Conservation (phyloP, 208 protist genomes). For the Strigomonas galati region DNA sequence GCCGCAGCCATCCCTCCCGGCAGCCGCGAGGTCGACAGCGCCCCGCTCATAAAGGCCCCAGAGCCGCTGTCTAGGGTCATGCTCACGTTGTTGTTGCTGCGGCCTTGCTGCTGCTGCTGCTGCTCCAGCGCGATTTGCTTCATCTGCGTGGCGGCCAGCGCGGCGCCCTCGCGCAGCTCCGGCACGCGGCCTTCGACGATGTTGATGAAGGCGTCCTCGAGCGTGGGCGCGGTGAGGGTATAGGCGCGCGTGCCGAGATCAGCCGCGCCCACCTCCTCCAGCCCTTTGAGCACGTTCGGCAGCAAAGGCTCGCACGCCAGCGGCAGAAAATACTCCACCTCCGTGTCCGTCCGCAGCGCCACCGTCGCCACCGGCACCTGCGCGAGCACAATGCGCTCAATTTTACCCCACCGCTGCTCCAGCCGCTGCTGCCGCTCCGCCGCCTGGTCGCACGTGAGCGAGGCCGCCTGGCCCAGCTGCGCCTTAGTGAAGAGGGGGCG, state of each 20-base stretch:
- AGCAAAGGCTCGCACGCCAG: conserved; percentile 38
- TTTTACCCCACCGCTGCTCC: background rate
- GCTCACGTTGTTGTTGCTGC: too few species aligned
- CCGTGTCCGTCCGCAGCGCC: conserved; percentile 30
- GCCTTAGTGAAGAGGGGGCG: background rate
- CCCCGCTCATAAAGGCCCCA: too few species aligned
- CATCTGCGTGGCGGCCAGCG: too few species aligned
- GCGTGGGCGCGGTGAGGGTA: conserved; percentile 59
- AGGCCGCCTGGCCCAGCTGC: too few species aligned
- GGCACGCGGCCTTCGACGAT: conserved; percentile 28
- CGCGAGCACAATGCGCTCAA: conserved; percentile 22
- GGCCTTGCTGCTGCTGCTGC: too few species aligned
- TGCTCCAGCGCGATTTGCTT: too few species aligned
- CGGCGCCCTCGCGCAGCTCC: too few species aligned
- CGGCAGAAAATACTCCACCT: conserved; percentile 53
- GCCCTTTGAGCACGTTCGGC: conserved; percentile 28
- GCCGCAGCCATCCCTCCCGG: too few species aligned
- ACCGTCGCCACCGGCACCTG: conserved; percentile 32
- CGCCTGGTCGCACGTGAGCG: background rate
- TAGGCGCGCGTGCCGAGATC: conserved; percentile 38
- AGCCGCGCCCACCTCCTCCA: conserved; percentile 30
- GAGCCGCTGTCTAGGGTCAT: too few species aligned
- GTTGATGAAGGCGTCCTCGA: conserved; percentile 75
- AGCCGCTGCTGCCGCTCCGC: conserved; percentile 9
- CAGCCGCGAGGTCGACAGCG: too few species aligned